Conservation (phyloP, 306 rosid genomes). For the Vigna nakashimae region DNA sequence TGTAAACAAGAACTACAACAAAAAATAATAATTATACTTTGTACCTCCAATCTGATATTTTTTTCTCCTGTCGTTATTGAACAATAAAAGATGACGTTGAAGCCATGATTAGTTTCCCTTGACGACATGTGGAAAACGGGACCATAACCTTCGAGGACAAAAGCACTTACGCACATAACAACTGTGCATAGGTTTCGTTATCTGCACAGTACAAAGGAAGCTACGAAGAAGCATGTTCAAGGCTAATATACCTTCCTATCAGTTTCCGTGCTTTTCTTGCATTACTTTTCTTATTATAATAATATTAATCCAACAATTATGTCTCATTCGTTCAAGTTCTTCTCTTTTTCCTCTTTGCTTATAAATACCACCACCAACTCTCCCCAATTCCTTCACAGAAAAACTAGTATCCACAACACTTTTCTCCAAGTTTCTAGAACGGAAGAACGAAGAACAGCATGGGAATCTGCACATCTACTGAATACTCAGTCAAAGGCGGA, state of each 20-base stretch:
- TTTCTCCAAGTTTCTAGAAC: neutral
- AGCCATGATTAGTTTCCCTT: no score
- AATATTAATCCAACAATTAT: neutral
- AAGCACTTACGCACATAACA: neutral
- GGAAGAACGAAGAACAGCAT: constrained; percentile 23
- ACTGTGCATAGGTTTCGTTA: neutral
- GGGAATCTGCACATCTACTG: constrained; percentile 70
- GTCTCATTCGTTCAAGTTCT: neutral
- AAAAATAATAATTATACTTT: neutral
- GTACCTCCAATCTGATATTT: neutral
- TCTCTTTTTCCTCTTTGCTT: constrained; percentile 22
- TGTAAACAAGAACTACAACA: neutral
- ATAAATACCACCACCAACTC: constrained; percentile 33
- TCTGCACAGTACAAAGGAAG: constrained; percentile 11
- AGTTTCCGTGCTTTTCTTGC: constrained; percentile 22
- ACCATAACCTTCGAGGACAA: neutral
- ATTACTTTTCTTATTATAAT: neutral
- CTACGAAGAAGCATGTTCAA: constrained; percentile 2
- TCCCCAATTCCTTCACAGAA: neutral
- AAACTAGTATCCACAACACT: neutral
- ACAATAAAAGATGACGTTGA: neutral
- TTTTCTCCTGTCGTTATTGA: neutral
- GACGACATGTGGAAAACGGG: neutral
- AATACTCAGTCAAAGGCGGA: constrained; percentile 37
- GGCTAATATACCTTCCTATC: constrained; percentile 22